These are phyloP conservation scores for Clarkia xantiana DNA, from an alignment of 345 rosid species.

Conservation along the genomic window DNA sequence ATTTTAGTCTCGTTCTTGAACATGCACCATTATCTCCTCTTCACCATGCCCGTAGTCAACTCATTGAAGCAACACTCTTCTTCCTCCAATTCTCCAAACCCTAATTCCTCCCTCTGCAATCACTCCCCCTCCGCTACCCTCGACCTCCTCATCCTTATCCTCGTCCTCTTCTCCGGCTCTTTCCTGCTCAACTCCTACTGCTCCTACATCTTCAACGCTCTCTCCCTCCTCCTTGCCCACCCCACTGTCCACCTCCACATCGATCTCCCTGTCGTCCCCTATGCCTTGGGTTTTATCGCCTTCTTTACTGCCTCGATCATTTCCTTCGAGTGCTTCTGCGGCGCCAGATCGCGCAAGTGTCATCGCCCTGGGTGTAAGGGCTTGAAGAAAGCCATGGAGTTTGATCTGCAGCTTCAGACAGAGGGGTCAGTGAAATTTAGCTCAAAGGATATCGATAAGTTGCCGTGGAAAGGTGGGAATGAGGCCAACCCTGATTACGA, in stretches of 20 bases:
- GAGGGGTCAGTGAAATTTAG: constrained; percentile 52
- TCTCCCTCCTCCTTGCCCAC: constrained; percentile 54
- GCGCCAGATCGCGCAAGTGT: constrained; percentile 71
- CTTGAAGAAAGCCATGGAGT: constrained; percentile 79
- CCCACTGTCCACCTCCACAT: constrained; percentile 19
- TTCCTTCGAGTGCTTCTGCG: constrained; percentile 44
- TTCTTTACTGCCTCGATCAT: constrained; percentile 33
- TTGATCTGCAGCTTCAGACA: constrained; percentile 79
- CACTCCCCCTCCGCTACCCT: constrained; percentile 86
- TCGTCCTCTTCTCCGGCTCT: constrained; percentile 61
- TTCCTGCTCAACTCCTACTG: constrained; percentile 71
- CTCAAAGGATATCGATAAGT: constrained; percentile 42
- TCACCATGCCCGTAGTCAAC: constrained; percentile 6
- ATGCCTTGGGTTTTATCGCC: constrained; percentile 41
- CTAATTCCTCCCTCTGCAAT: constrained; percentile 29
- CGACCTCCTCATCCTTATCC: constrained; percentile 61
- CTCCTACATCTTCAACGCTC: constrained; percentile 67
- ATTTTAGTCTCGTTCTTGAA: constrained; percentile 4
- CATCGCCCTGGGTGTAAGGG: constrained; percentile 61
- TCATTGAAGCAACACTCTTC: constrained; percentile 2
- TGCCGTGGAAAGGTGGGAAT: constrained; percentile 89
- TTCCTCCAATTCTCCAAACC: constrained; percentile 16
- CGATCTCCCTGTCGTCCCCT: constrained; percentile 24
- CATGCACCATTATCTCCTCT: constrained; percentile 44
- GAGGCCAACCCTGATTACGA: constrained; percentile 79